These are phyloP conservation scores for Schrenkiella parvula DNA, from an alignment of 345 rosid genomes.

Conservation along the genomic window DNA sequence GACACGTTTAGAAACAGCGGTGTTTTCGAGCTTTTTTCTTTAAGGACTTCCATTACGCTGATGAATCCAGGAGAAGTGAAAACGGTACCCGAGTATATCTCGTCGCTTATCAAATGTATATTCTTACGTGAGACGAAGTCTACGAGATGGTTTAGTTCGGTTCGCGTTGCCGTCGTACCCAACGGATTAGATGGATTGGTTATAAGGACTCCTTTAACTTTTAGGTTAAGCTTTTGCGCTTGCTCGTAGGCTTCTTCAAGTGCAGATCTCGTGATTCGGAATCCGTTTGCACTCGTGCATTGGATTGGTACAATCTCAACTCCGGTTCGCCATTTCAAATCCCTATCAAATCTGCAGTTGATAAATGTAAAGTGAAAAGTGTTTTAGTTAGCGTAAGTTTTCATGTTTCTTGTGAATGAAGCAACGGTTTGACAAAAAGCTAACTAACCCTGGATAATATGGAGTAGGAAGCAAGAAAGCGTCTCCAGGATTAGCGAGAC, in stretches of 20 bases:
- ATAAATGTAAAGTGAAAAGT: not conserved
- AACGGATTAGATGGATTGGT: conserved; percentile 84
- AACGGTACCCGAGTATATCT: conserved; percentile 71
- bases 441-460: conserved; percentile 75
- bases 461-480: conserved; percentile 83
- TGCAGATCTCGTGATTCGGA: conserved; percentile 49
- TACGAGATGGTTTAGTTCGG: conserved; percentile 60
- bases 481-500: conserved; percentile 64
- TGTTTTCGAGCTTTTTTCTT: conserved; percentile 43
- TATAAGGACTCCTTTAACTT: conserved; percentile 69
- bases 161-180: conserved; percentile 53
- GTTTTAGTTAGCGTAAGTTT: conserved; percentile 25
- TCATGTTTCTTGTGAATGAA: conserved; percentile 22
- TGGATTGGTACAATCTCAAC: conserved; percentile 57
- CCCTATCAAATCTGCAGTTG: conserved; percentile 59
- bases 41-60: conserved; percentile 59
- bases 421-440: conserved; percentile 15
- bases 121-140: conserved; percentile 49
- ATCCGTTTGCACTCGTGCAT: conserved; percentile 49
- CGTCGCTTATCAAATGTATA: conserved; percentile 72
- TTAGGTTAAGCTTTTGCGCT: conserved; percentile 51
- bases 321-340: conserved; percentile 63
- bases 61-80: conserved; percentile 56
- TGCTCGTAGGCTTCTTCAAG: conserved; percentile 58
- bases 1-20: conserved; percentile 47